Evolutionary conservation across 2,329 filamentous ascomycete genomes (phyloP), one percentile per base, ranked within the genome.

Genomic region (Colletotrichum siamense): DNA sequence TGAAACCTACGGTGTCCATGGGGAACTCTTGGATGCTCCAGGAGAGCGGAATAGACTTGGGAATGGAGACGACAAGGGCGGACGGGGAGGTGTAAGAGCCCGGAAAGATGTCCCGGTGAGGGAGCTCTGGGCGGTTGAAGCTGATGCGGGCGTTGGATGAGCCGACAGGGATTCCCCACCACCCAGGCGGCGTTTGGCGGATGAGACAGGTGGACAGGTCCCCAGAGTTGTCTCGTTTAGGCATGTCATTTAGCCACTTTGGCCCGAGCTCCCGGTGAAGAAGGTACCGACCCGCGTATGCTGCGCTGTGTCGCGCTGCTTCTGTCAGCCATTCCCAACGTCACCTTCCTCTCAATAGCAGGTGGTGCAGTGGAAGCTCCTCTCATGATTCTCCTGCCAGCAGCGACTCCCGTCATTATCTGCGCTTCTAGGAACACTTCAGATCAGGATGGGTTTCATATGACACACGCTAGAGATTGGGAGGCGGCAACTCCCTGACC

Each of bases 1-100:
- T 70, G 24, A 55, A 71, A 78, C 62, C 81, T 81, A 80, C 81
- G 79, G 79, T 78, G 76, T 78, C 69, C 74, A 73, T 78, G 67
- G 44, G 52, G 39, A 68, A 36, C 5, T 59, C 24, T 22, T 12
- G 66, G 49, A 55, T 24, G 67, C 72, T 75, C 72, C 63, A 30
- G 13, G 12, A 64, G 71, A 75, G 68, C 72, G 57, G 22, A 55
- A 34, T 36, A 55, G 26, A 22, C 36, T 70, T 39, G 39, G 32
- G 24, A 30, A 62, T 34, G 26, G 39, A 39, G 22, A 59, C 59
- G 70, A 66, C 65, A 39, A 62, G 65, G 64, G 64, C 39, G 55
- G 34, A 52, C 64, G 57, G 73, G 34, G 36, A 57, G 63, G 57
- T 55, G 36, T 24, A 73, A 34, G 22, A 69, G 70, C 49, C 59